Conservation (phyloP, 2,329 filamentous ascomycete genomes). For the Trichoderma sp. region DNA sequence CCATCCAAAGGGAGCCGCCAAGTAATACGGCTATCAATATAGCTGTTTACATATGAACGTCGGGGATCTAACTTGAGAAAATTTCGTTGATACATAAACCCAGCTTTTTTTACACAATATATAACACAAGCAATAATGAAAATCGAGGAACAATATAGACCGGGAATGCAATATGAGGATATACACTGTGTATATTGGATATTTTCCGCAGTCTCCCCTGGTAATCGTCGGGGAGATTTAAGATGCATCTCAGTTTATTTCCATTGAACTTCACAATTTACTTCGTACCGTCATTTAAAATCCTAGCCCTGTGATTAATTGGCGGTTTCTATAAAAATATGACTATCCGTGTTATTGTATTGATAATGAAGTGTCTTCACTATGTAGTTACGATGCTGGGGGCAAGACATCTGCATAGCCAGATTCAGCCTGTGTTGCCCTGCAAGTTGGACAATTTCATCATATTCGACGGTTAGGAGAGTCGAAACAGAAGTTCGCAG, state of each 20-base stretch:
- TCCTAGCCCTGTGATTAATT: neutral
- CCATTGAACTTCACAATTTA: neutral
- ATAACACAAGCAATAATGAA: too few species aligned
- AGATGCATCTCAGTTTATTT: neutral
- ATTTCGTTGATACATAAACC: too few species aligned
- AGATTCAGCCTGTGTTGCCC: neutral
- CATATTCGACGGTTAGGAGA: too few species aligned
- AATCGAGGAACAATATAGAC: too few species aligned
- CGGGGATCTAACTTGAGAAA: too few species aligned
- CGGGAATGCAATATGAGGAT: neutral
- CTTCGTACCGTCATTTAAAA: neutral
- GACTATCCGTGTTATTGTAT: neutral
- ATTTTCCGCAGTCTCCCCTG: too few species aligned
- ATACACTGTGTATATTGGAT: neutral
- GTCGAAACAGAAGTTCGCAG: neutral
- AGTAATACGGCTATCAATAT: neutral
- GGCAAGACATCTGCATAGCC: neutral
- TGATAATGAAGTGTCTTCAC: neutral
- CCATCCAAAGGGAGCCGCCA: neutral
- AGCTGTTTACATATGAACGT: neutral
- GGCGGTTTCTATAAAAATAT: neutral
- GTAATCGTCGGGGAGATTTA: neutral
- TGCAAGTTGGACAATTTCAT: neutral
- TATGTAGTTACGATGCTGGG: neutral
- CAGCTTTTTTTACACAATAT: too few species aligned